Evolutionary conservation across 495 filamentous ascomycete species (phyloP), one percentile per base, ranked within the genome.

Genomic region (Penicillium lagena): DNA sequence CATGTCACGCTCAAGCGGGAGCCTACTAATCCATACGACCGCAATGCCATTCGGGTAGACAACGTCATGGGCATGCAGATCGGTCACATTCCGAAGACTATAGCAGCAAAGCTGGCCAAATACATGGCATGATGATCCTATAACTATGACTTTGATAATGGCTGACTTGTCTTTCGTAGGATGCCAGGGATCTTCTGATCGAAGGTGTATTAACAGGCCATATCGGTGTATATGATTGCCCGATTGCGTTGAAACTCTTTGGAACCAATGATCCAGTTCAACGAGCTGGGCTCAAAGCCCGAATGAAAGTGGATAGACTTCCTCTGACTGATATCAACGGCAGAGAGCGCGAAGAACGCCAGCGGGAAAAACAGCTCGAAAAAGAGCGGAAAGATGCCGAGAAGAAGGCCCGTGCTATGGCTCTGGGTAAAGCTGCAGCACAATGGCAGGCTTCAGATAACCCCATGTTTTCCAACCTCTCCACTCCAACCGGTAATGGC

Each of bases 31-130:
- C 51, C 67, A 42, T 90, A 86, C 53, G 88, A 93, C 53, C 46
- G 57, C 4, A 94, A 94, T 68, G 89, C 89, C 2, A 86, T 96
- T 39, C 79, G 80, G 7, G 77, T 93, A 2, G 71, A 84, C 47
- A 95, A 94, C 63, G 86, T 89, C n/a, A 77, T 85, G 62, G 75
- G 82, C 14, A 59, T 46, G 3, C 89, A 95, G 53, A 85, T 95
- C 46, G 90, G 90, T 3, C 87, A 95, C 60, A 75, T 96, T 34
- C 83, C 86, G 2, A 66, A 78, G 11, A 58, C 43, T 0, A 56
- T 87, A 27, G 87, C 83, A 2, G 63, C 68, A 10, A 90, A 86
- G 58, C 68, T 96, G 17, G 84, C 87, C 0, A 76, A 73, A 1
- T 90, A 88, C 53, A 74, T 96, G 55, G 85, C 80, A 52, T 42